Base-by-base conservation (phyloP, 306 rosid genomes). In the Cotoneaster glaucophyllus region DNA sequence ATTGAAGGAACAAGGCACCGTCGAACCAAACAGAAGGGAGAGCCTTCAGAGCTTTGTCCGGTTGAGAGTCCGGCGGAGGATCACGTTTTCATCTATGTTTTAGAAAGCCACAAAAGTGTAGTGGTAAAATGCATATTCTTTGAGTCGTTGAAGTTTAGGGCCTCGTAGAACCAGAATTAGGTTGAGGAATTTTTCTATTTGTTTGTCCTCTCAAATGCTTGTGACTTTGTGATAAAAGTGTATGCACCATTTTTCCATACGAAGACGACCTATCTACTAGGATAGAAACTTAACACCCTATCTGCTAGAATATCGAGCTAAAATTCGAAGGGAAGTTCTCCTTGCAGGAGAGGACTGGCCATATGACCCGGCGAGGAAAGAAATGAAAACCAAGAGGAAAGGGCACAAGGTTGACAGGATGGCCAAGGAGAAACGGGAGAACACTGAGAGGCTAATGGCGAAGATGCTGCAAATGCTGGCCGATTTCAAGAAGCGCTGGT, bases 341-440 rank as follows among this genome's bases (percentile, higher is more conserved):
- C 90, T 90, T 75, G 93, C 87, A 2, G 97, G 88, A 69, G 77
- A 92, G 82, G 96, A 88, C 78, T 92, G 93, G 97, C 84, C 87
- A 8, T 90, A 82, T 75, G 97, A 92, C 71, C 91, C 96, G 8
- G 89, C 83, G 66, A 88, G 88, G 85, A 92, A 90, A 79, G 96
- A 88, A 82, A 90, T 90, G 97, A 89, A 71, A 76, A 92, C 92
- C 64, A 90, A 81, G 87, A 87, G 96, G 88, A 93, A 93, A 50
- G 98, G 98, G 25, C 98, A 93, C 82, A 91, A 88, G 71, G 84
- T 86, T 70, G 96, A 91, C 82, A 85, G 93, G 84, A 84, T 93
- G 58, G 82, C 97, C 0, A 92, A 93, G 0, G 96, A 91, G 71
- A 93, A 93, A 69, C 88, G 97, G 41, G 96, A 78, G 29, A 91